Evolutionary conservation across 179 eudicot species (phyloP).

Genomic region (Spinacia oleracea): DNA sequence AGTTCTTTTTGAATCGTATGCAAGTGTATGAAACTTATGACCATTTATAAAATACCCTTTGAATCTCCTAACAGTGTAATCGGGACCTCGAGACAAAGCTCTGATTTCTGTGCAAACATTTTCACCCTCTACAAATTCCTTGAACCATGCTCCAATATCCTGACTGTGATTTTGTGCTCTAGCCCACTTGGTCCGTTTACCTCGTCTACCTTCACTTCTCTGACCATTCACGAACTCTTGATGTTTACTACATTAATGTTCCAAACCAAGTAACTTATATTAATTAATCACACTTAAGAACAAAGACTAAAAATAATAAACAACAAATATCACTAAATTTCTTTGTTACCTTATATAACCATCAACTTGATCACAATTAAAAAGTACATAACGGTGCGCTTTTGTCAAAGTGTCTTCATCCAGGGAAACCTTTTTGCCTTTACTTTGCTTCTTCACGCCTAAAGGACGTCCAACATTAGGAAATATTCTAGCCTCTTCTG

Average conservation of each 20-base stretch:
- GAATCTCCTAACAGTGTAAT: background rate
- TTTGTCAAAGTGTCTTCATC: background rate
- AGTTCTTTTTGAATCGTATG: background rate
- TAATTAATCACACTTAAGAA: background rate
- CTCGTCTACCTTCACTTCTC: background rate
- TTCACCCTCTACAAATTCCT: background rate
- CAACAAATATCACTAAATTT: too few relatives aligned
- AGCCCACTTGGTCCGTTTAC: slow-evolving; percentile 11
- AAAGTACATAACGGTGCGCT: slow-evolving; percentile 14
- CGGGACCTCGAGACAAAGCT: slow-evolving; percentile 11
- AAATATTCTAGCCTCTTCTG: background rate
- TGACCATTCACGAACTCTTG: background rate
- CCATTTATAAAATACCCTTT: slow-evolving; percentile 13
- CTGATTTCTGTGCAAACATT: background rate
- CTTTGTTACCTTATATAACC: background rate
- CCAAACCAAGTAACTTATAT: background rate
- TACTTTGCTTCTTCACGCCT: background rate
- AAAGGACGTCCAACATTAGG: background rate
- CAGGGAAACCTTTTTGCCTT: background rate
- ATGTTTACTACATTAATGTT: slow-evolving; percentile 2
- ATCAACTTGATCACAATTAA: slow-evolving; percentile 20
- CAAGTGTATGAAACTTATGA: background rate
- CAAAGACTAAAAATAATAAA: background rate
- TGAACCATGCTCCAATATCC: slow-evolving; percentile 15
- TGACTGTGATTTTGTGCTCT: slow-evolving; percentile 9